These are phyloP conservation scores for Yarrowia galli DNA, from an alignment of 1,139 yeast species.

Conservation along the genomic window DNA sequence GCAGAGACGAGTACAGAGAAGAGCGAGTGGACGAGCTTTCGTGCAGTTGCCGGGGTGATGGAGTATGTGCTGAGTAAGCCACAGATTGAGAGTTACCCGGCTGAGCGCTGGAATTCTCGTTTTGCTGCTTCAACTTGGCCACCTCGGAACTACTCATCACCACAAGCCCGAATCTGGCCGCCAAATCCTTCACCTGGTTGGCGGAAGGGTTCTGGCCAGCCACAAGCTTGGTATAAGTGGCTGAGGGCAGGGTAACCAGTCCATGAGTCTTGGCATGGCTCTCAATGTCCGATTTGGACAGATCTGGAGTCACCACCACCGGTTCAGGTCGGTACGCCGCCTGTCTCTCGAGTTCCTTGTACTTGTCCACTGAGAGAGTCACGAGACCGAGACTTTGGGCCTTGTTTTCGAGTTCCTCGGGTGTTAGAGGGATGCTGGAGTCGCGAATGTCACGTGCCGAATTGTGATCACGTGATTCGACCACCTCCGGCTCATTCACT, in stretches of 20 bases:
- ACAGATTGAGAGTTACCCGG: too few relatives aligned
- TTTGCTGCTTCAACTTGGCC: too few relatives aligned
- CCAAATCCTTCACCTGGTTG: slow-evolving; percentile 42
- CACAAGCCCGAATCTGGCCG: slow-evolving; percentile 42
- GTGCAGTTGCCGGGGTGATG: not conserved
- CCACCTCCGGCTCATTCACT: not conserved
- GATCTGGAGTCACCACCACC: slow-evolving; percentile 39
- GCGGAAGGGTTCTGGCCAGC: slow-evolving; percentile 41
- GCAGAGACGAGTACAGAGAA: slow-evolving; percentile 7
- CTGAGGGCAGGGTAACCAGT: slow-evolving; percentile 44
- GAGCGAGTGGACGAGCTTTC: not conserved
- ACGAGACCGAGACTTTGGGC: slow-evolving; percentile 42
- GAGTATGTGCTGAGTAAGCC: too few relatives aligned
- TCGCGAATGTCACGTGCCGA: slow-evolving; percentile 29
- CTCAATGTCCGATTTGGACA: slow-evolving; percentile 45
- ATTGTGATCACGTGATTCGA: not conserved
- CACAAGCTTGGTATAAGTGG: slow-evolving; percentile 42
- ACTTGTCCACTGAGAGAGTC: slow-evolving; percentile 45
- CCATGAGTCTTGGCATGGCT: slow-evolving; percentile 45
- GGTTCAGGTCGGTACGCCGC: slow-evolving; percentile 41
- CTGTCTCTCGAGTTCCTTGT: slow-evolving; percentile 43
- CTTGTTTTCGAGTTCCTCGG: slow-evolving; percentile 41
- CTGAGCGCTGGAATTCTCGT: too few relatives aligned
- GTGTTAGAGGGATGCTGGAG: slow-evolving; percentile 2
- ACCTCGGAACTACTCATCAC: too few relatives aligned